A percentile compares a stretch with the other conserved stretches of the same genome.
Conservation (phyloP, 2,329 filamentous ascomycete genomes). For the Cladosporium sp. region DNA sequence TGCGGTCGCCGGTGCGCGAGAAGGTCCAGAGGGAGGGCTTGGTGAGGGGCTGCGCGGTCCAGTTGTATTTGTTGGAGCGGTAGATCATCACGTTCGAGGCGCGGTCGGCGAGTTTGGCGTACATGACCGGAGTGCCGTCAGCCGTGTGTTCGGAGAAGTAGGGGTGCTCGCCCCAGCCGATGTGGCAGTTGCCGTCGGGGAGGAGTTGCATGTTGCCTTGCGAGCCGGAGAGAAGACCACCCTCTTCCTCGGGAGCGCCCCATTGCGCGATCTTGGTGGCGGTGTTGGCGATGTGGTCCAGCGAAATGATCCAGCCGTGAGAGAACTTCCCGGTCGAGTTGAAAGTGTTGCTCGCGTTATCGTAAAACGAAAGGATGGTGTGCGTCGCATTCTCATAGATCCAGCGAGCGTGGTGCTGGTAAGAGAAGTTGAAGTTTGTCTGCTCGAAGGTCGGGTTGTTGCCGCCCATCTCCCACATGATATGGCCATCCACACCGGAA, state of each 20-base stretch:
- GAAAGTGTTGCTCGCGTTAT: constrained; percentile 50
- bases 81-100: constrained; percentile 48
- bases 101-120: constrained; percentile 44
- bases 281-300: constrained; percentile 42
- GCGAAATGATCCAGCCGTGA: constrained; percentile 45
- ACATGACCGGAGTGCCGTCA: constrained; percentile 51
- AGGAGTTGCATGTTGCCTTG: constrained; percentile 54
- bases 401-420: constrained; percentile 52
- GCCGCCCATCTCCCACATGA: constrained; percentile 50
- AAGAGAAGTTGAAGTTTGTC: constrained; percentile 47
- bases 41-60: constrained; percentile 46
- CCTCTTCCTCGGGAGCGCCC: constrained; percentile 43
- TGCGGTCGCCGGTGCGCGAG: constrained; percentile 31
- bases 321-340: constrained; percentile 37
- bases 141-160: constrained; percentile 42
- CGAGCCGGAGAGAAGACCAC: constrained; percentile 46
- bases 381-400: constrained; percentile 43
- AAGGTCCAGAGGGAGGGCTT: constrained; percentile 36
- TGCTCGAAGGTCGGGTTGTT: constrained; percentile 43
- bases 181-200: constrained; percentile 49
- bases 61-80: constrained; percentile 51
- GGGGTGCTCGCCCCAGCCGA: constrained; percentile 52
- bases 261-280: constrained; percentile 46
- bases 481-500: constrained; percentile 42
- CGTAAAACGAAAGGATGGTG: constrained; percentile 51